phyloP scores from a whole-genome alignment of 495 filamentous ascomycete genomes.

The Chlorociboria aeruginascens region DNA sequence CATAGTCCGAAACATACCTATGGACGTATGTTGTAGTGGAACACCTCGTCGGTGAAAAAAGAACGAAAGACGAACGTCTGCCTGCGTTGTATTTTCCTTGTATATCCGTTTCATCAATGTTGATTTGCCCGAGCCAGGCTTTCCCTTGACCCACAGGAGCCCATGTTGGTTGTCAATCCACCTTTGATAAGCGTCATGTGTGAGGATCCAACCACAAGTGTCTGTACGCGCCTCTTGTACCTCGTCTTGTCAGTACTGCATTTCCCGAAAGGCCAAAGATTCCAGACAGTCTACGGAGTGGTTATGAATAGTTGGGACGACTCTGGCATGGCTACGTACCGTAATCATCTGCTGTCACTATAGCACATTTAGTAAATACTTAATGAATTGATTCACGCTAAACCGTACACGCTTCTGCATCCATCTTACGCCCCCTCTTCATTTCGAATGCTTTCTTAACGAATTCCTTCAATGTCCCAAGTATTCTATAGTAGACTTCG shows the following conservation, averaged over 20 bases:
- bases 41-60: slow-evolving; percentile 28
- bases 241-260: slow-evolving; percentile 17
- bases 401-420: no score
- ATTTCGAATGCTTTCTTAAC: no score
- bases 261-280: slow-evolving; percentile 20
- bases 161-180: slow-evolving; percentile 23
- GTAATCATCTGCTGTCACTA: no score
- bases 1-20: slow-evolving; percentile 27
- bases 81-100: background rate
- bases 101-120: slow-evolving; percentile 25
- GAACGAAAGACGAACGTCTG: slow-evolving; percentile 14
- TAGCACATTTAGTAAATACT: no score
- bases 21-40: slow-evolving; percentile 21
- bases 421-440: no score
- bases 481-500: no score
- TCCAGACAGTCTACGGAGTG: slow-evolving; percentile 16
- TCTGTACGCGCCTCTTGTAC: slow-evolving; percentile 8
- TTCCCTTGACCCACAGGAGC: slow-evolving; percentile 36
- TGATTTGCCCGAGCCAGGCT: slow-evolving; percentile 36
- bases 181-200: slow-evolving; percentile 18
- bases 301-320: background rate
- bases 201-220: slow-evolving; percentile 28
- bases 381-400: no score
- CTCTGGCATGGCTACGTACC: no score
- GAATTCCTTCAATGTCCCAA: no score